These are phyloP conservation scores for Hypoxylon crocopeplum DNA, from an alignment of 495 filamentous ascomycete species.

Conservation along the genomic window DNA sequence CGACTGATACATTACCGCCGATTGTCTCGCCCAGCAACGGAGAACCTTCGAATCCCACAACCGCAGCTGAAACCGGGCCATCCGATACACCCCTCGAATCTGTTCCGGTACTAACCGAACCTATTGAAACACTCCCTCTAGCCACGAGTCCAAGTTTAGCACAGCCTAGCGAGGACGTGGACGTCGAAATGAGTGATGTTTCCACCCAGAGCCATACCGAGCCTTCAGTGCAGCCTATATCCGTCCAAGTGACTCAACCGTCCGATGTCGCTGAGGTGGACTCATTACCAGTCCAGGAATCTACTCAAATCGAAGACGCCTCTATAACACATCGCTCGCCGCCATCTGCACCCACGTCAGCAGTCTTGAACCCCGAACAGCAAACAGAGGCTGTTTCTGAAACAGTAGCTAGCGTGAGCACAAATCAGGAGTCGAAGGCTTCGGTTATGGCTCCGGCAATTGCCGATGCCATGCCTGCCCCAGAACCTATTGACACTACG, in stretches of 20 bases:
- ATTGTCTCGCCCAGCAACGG: conserved; percentile 8
- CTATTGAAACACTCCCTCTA: background rate
- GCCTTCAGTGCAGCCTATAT: background rate
- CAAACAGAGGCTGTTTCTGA: background rate
- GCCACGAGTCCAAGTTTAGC: background rate
- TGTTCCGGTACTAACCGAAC: background rate
- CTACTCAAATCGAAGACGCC: background rate
- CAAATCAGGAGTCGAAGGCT: background rate
- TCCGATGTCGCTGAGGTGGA: background rate
- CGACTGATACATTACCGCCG: conserved; percentile 6
- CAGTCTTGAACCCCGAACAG: background rate
- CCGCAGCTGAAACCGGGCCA: background rate
- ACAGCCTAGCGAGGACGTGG: conserved; percentile 2
- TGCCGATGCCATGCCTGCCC: background rate
- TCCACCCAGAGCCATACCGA: background rate
- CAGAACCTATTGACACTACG: conserved; percentile 8
- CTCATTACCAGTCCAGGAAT: background rate
- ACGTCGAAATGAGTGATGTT: conserved; percentile 26
- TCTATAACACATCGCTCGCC: background rate
- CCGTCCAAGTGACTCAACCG: background rate
- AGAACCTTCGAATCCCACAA: conserved; percentile 5
- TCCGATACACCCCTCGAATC: background rate
- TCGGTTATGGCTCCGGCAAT: background rate
- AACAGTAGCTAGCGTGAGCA: background rate
- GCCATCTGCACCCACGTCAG: background rate